Percentiles rank a stretch among this genome's conserved stretches.
phyloP scores from a whole-genome alignment of 306 rosid species.

The Prunus salicina region DNA sequence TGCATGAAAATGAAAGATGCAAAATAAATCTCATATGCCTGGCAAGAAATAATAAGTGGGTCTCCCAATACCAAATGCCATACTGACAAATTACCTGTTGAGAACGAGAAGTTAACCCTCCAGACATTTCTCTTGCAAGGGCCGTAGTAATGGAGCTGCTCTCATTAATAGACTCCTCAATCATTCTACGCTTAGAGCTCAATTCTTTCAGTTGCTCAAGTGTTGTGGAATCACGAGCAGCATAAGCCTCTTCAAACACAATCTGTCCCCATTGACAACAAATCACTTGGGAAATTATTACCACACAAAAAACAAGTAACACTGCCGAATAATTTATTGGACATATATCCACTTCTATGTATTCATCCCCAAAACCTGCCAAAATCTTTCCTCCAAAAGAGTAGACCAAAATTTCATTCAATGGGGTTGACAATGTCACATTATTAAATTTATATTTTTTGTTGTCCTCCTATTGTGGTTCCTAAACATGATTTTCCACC shows the following conservation, averaged over 20 bases:
- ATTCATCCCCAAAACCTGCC: not conserved
- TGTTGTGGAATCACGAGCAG: conserved; percentile 58
- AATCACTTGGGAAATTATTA: not conserved
- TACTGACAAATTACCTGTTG: conserved; percentile 55
- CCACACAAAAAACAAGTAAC: not conserved
- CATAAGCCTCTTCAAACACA: conserved; percentile 61
- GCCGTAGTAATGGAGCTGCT: conserved; percentile 65
- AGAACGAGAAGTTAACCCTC: conserved; percentile 60
- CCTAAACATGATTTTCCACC: not conserved
- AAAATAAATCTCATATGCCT: too few species aligned
- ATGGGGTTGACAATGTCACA: too few species aligned
- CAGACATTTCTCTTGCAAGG: conserved; percentile 75
- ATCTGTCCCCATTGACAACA: conserved; percentile 46
- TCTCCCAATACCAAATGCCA: not conserved
- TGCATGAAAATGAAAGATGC: too few species aligned
- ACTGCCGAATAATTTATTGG: not conserved
- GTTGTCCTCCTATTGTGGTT: too few species aligned
- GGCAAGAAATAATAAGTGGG: not conserved
- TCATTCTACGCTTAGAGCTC: conserved; percentile 67
- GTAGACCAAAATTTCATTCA: not conserved
- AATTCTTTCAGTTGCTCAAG: conserved; percentile 80
- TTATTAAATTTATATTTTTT: too few species aligned
- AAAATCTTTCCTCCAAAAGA: not conserved
- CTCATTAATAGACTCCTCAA: conserved; percentile 60
- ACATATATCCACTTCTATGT: not conserved